Base-by-base conservation (phyloP, 2,329 filamentous ascomycete genomes). In the Colletotrichum spinosum region DNA sequence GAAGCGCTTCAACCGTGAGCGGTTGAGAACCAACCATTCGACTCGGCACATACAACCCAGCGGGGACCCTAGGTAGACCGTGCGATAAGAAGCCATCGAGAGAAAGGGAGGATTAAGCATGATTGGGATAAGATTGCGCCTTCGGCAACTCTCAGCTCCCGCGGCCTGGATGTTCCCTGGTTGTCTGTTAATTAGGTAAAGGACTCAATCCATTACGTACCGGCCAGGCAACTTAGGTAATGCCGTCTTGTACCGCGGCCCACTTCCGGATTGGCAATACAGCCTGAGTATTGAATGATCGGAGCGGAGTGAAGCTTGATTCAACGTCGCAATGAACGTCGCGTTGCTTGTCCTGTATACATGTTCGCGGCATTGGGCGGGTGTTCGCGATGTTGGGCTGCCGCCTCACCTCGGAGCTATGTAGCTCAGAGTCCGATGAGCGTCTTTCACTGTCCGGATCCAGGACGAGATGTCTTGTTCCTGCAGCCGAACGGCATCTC, bases 101-200 rank as follows among this genome's bases (percentile, higher is more conserved):
- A 6, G 42, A 38, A n/a, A 12, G 44, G 6, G 34, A 34, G 52
- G 57, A 53, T 25, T 66, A 66, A 63, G 63, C 63, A 66, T 66
- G 63, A 63, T 53, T 53, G 48, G 33, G 53, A 44, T 63, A 66
- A 57, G 63, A 57, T 63, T 63, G 63, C 53, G 53, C 41, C 52
- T 52, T 57, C 33, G 58, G 25, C n/a, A 34, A 33, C 58, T 42
- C 38, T 46, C 35, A 42, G 33, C 45, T 46, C 11, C 51, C 48
- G 15, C 37, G 39, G 44, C 52, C 37, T 17, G 59, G 58, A 17
- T 50, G 52, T 54, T 48, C 58, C 63, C 63, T 57, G 63, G 34
- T 42, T 33, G 37, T 33, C 38, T 60, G 12, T 5, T 25, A 25
- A 25, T 39, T 51, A 54, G 50, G 44, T 35, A 51, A 55, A 55